phyloP scores from a whole-genome alignment of 495 filamentous ascomycete genomes.

The Aspergillus nanangensis region DNA sequence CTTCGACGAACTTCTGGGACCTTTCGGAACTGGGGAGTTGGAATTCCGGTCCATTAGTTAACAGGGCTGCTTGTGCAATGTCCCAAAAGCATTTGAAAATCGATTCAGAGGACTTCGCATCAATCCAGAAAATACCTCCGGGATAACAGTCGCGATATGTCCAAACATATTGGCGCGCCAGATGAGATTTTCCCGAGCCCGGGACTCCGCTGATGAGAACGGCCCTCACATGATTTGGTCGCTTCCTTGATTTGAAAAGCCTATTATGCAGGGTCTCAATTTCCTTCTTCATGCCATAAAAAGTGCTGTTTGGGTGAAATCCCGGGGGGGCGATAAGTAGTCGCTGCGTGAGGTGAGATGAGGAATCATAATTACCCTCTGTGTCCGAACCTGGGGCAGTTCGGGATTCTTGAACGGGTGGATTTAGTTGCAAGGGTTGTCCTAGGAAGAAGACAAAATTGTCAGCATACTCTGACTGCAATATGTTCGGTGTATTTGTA shows the following conservation, averaged over 20 bases:
- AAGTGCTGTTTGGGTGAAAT: slow-evolving; percentile 74
- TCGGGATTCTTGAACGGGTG: no score
- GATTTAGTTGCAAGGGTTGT: background rate
- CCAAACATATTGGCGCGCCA: slow-evolving; percentile 80
- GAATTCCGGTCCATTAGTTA: slow-evolving; percentile 40
- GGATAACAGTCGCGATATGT: slow-evolving; percentile 59
- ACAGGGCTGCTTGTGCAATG: slow-evolving; percentile 61
- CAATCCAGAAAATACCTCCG: slow-evolving; percentile 79
- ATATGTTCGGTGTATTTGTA: slow-evolving; percentile 3
- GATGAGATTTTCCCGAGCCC: slow-evolving; percentile 77
- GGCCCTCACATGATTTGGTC: slow-evolving; percentile 59
- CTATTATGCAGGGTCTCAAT: slow-evolving; percentile 62
- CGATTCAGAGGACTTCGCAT: slow-evolving; percentile 60
- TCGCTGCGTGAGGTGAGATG: slow-evolving; percentile 6
- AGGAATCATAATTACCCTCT: no score
- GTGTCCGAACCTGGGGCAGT: no score
- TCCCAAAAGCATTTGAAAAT: slow-evolving; percentile 68
- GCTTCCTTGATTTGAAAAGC: slow-evolving; percentile 58
- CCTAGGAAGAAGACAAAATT: slow-evolving; percentile 6
- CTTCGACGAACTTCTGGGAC: slow-evolving; percentile 49
- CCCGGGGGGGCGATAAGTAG: slow-evolving; percentile 67
- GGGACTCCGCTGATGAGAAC: slow-evolving; percentile 69
- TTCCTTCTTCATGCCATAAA: slow-evolving; percentile 70
- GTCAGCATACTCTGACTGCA: slow-evolving; percentile 32
- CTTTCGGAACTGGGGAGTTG: slow-evolving; percentile 35